phyloP scores from a whole-genome alignment of 1,284 basidiomycete genomes.

The Ceratobasidium sp. region DNA sequence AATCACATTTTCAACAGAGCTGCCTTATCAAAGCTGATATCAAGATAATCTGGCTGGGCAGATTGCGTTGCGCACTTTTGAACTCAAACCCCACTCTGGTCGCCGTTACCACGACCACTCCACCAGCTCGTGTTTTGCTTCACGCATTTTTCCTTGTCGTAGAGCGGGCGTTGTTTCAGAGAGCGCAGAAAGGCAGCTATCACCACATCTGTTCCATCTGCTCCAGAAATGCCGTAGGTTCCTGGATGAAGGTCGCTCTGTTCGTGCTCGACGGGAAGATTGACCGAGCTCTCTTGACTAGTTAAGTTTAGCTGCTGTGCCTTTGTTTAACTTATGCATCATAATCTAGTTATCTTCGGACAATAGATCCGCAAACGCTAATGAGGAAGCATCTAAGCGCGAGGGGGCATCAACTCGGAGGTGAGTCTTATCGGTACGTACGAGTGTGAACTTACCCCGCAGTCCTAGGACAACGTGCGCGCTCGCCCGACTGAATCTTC shows the following conservation, averaged over 20 bases:
- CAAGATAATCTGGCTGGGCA: neutral
- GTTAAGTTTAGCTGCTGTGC: neutral
- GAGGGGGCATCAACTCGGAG: neutral
- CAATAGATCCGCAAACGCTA: neutral
- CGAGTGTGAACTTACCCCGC: conserved; percentile 5
- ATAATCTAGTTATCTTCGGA: neutral
- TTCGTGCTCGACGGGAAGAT: neutral
- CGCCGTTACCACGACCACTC: conserved; percentile 3
- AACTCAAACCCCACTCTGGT: neutral
- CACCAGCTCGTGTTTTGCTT: neutral
- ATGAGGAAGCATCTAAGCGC: neutral
- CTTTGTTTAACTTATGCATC: neutral
- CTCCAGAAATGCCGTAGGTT: neutral
- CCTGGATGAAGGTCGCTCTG: neutral
- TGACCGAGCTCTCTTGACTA: neutral
- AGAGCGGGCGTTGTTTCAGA: neutral
- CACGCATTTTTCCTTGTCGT: neutral
- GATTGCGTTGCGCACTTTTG: conserved; percentile 8
- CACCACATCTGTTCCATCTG: neutral
- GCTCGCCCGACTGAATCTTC: conserved; percentile 6
- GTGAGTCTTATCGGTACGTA: conserved; percentile 20
- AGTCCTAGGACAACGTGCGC: neutral
- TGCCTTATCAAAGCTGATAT: neutral
- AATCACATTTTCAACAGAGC: neutral
- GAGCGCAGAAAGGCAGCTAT: neutral